Evolutionary conservation across 2,329 filamentous ascomycete genomes (phyloP).

Genomic region (Torrubiellomyces zombiae): DNA sequence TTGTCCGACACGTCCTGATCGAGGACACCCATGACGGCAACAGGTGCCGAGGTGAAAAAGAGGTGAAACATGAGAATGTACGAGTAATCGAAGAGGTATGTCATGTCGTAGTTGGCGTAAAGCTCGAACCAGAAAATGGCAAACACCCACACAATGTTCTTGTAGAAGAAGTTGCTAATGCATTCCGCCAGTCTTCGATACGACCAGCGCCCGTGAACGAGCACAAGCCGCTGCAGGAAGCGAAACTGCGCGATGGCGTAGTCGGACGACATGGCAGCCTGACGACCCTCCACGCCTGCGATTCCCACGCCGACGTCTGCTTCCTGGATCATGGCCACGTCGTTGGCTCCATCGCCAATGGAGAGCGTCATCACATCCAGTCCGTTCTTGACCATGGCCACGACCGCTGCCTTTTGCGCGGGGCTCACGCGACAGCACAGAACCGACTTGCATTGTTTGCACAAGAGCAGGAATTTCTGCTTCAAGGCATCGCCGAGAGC

Average conservation of each 20-base stretch:
- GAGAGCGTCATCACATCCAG: constrained; percentile 92
- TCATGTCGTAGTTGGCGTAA: constrained; percentile 89
- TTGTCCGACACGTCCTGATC: constrained; percentile 94
- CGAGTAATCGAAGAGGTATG: constrained; percentile 93
- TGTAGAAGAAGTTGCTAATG: constrained; percentile 99
- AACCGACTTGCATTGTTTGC: constrained; percentile 93
- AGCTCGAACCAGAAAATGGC: constrained; percentile 96
- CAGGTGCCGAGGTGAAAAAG: constrained; percentile 86
- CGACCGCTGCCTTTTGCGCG: constrained; percentile 92
- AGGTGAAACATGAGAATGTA: constrained; percentile 96
- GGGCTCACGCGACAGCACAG: constrained; percentile 95
- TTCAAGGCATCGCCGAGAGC: constrained; percentile 68
- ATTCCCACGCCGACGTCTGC: constrained; percentile 95
- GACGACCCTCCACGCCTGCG: constrained; percentile 78
- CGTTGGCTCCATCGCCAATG: constrained; percentile 86
- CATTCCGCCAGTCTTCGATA: constrained; percentile 84
- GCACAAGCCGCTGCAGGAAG: constrained; percentile 66
- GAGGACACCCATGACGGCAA: constrained; percentile 89
- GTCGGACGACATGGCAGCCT: constrained; percentile 91
- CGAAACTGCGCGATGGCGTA: constrained; percentile 92
- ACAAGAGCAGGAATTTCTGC: constrained; percentile 86
- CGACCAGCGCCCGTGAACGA: constrained; percentile 92
- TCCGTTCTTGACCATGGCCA: constrained; percentile 85
- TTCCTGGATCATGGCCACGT: constrained; percentile 96
- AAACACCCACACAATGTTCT: constrained; percentile 98